Percentiles rank a stretch among this genome's conserved stretches.
phyloP scores from a whole-genome alignment of 768 basidiomycete species.

The Rhizopogon vulgaris region DNA sequence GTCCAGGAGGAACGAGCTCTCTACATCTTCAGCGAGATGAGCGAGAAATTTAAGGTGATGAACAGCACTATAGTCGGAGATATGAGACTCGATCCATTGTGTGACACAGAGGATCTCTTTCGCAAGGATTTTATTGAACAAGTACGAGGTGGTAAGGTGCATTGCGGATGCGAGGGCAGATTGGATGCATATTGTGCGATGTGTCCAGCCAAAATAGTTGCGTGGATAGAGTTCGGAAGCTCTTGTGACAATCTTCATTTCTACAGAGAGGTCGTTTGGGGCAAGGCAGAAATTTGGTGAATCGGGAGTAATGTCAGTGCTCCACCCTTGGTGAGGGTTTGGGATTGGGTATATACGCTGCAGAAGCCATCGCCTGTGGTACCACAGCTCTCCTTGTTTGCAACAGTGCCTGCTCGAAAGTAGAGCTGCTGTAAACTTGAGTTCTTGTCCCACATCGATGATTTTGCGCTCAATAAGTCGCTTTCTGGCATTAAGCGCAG shows the following conservation, averaged over 20 bases:
- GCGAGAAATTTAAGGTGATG: constrained; percentile 45
- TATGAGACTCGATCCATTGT: constrained; percentile 55
- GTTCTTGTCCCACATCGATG: constrained; percentile 39
- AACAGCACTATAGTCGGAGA: constrained; percentile 63
- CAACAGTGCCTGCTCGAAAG: constrained; percentile 47
- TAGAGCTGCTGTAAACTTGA: constrained; percentile 40
- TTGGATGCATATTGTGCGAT: constrained; percentile 47
- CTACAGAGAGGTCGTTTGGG: constrained; percentile 32
- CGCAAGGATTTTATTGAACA: constrained; percentile 27
- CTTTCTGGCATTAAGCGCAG: constrained; percentile 60
- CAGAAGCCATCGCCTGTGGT: constrained; percentile 65
- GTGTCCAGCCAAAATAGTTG: constrained; percentile 71
- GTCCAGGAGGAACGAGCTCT: constrained; percentile 10
- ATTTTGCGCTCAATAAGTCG: constrained; percentile 34
- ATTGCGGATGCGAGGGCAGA: constrained; percentile 16
- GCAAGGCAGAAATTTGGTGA: constrained; percentile 23
- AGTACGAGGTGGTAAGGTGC: constrained; percentile 11
- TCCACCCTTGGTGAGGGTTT: background rate
- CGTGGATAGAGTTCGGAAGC: constrained; percentile 62
- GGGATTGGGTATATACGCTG: constrained; percentile 21
- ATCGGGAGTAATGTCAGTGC: background rate
- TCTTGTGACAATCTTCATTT: constrained; percentile 40
- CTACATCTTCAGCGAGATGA: background rate
- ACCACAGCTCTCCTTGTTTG: constrained; percentile 66
- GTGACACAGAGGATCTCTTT: constrained; percentile 33